Evolutionary conservation across 2,329 filamentous ascomycete genomes (phyloP).

Genomic region (Colletotrichum orchidophilum): DNA sequence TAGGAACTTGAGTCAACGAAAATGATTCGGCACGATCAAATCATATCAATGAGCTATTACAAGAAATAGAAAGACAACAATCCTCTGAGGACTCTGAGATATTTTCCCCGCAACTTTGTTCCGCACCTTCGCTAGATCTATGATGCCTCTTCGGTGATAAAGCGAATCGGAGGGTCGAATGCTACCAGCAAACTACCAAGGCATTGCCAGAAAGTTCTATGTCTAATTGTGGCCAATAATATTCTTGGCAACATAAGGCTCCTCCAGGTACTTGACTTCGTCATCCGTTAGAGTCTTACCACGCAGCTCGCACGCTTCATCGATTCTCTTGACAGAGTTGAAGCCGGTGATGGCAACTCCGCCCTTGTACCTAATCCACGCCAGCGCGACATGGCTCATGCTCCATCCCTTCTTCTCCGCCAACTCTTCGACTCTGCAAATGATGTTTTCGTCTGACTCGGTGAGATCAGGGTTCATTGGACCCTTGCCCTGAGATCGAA

Average conservation of each 20-base stretch:
- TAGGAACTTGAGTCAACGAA: no score
- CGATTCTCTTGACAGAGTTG: constrained; percentile 26
- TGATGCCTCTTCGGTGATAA: no score
- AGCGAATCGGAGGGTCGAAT: background rate
- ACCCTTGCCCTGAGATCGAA: constrained; percentile 2
- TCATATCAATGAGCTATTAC: no score
- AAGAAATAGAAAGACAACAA: no score
- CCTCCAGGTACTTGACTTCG: constrained; percentile 24
- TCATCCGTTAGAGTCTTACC: constrained; percentile 23
- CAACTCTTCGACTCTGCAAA: constrained; percentile 28
- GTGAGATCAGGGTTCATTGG: background rate
- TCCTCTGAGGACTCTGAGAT: no score
- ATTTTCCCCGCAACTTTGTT: no score
- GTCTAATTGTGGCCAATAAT: constrained; percentile 39
- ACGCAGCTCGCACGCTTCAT: constrained; percentile 23
- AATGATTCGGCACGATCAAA: no score
- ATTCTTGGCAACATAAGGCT: constrained; percentile 25
- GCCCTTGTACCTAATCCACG: constrained; percentile 28
- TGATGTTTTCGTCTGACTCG: constrained; percentile 15
- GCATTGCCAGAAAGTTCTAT: no score
- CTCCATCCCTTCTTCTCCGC: constrained; percentile 25
- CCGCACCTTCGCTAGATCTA: no score
- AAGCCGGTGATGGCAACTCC: constrained; percentile 25
- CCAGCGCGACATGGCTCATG: constrained; percentile 31
- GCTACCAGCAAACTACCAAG: background rate